Evolutionary conservation across 176 grass and related monocot genomes (phyloP), one percentile per base, ranked within the genome.

Genomic region (Cenchrus americanus): DNA sequence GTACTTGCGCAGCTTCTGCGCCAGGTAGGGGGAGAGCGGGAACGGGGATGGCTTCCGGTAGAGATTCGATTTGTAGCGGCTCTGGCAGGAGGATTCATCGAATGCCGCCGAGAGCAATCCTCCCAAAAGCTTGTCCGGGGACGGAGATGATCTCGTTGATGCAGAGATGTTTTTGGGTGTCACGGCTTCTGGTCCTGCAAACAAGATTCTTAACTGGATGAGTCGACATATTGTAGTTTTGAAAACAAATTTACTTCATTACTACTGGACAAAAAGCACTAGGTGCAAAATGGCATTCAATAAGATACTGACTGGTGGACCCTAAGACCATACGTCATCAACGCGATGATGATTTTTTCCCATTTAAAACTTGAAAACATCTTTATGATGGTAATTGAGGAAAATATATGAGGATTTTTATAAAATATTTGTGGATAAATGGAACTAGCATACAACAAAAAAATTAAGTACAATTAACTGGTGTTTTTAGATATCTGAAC

Each of bases 1-100:
- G 47, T 97, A 97, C 76, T 87, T 88, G 7, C 94, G 34, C 15
- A 97, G 86, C 89, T 84, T 94, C 76, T 83, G 24, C 59, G 42
- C 73, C 7, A 97, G 94, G 87, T 94, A 92, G 7, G 89, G 87
- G 49, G 92, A 90, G 5, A 89, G 80, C 5, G 87, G 76, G 77
- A 94, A 94, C 1, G 89, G 89, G 8, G 94, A 97, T 0, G 85
- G 50, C 85, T 91, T 90, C 24, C 92, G 76, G 92, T 90, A 97
- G 0, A 94, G 75, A 0, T 86, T 86, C 3, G 87, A 90, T 62
- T 81, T 87, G 80, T 94, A 94, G 9, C 94, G 87, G 85, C 94
- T 97, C 82, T 90, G 85, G 68, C 92, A 97, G 0, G 76, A 59
- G 46, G 88, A 87, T 34, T 88, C 92, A 0, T 89, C 77, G 26